These are phyloP conservation scores for Nicotiana tomentosiformis DNA, from an alignment of 257 asterid genomes.

Conservation along the genomic window DNA sequence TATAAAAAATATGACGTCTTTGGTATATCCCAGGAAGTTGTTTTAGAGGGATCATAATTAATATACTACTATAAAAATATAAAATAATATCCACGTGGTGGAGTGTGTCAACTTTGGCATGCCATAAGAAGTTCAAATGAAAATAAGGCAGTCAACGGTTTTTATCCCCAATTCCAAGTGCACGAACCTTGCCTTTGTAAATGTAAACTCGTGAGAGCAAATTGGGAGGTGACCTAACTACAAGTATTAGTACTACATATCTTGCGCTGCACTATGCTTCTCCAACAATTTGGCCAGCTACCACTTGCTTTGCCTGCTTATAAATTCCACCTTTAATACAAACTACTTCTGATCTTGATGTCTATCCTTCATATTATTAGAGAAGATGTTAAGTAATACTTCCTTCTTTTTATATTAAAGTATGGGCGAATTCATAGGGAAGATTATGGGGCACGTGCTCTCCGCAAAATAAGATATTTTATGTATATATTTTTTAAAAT, in stretches of 20 bases:
- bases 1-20: too few relatives aligned
- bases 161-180: not conserved
- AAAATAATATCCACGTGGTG: not conserved
- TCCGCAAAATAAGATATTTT: too few relatives aligned
- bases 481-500: too few relatives aligned
- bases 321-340: not conserved
- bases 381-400: not conserved
- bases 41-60: not conserved
- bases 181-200: not conserved
- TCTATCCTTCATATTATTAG: not conserved
- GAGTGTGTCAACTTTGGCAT: conserved; percentile 1
- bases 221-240: conserved; percentile 29
- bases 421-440: too few relatives aligned
- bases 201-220: not conserved
- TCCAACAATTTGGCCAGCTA: conserved; percentile 4
- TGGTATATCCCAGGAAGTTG: not conserved
- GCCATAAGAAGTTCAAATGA: not conserved
- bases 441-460: too few relatives aligned
- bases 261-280: not conserved
- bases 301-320: not conserved
- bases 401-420: not conserved
- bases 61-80: too few relatives aligned
- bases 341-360: not conserved
- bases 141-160: not conserved
- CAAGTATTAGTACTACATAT: not conserved